Conservation (phyloP, 148 eudicot species). For the Beta vulgaris region DNA sequence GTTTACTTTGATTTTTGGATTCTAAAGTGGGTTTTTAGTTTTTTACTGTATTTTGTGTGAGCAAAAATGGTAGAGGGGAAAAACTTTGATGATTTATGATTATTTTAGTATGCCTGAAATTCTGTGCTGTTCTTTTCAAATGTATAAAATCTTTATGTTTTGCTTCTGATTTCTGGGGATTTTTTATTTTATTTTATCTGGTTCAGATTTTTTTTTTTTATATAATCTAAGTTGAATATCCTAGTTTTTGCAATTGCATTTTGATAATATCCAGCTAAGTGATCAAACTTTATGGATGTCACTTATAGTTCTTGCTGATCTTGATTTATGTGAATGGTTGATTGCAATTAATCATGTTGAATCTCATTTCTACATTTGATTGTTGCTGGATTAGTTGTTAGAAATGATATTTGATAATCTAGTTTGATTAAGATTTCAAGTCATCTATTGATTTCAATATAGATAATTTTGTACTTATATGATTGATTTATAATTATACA, state of each 20-base stretch:
- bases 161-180: too few species aligned
- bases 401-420: background rate
- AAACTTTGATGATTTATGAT: background rate
- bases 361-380: background rate
- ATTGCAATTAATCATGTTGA: too few species aligned
- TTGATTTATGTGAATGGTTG: too few species aligned
- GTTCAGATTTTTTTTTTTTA: background rate
- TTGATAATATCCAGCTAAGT: too few species aligned
- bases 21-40: conserved; percentile 1
- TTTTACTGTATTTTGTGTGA: background rate
- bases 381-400: conserved; percentile 3
- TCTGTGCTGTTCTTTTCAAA: background rate
- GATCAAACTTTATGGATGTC: too few species aligned
- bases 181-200: background rate
- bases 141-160: background rate
- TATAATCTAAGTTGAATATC: background rate
- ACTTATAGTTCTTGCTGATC: too few species aligned
- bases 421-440: background rate
- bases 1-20: background rate
- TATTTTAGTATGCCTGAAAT: background rate
- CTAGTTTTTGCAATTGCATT: too few species aligned
- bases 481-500: background rate
- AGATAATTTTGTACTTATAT: background rate
- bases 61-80: background rate
- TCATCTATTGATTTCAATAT: background rate